Percentiles rank a stretch among this genome's conserved stretches.
Conservation (phyloP, 768 basidiomycete species). For the Termitomyces titanicus region DNA sequence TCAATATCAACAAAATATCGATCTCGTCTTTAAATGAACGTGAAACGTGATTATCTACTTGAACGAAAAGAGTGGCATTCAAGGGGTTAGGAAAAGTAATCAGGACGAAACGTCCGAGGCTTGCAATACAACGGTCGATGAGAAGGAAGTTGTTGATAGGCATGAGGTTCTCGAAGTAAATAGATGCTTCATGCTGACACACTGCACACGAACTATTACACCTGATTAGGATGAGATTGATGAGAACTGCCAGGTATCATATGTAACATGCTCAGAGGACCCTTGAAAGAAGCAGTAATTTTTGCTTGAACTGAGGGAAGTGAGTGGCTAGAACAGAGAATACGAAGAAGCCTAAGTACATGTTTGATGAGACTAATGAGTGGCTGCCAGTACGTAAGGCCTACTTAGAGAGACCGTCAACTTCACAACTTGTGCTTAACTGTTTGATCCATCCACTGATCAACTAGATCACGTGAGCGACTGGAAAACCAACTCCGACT, state of each 20-base stretch:
- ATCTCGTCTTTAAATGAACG: too few relatives aligned
- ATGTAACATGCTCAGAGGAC: constrained; percentile 7
- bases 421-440: too few relatives aligned
- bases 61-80: constrained; percentile 32
- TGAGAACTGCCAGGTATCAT: constrained; percentile 18
- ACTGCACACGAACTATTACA: neutral
- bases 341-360: too few relatives aligned
- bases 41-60: constrained; percentile 1
- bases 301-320: constrained; percentile 4
- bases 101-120: neutral
- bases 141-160: neutral
- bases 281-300: constrained; percentile 8
- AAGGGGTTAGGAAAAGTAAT: constrained; percentile 6
- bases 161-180: neutral
- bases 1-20: neutral
- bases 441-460: too few relatives aligned
- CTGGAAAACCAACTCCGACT: neutral
- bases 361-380: too few relatives aligned
- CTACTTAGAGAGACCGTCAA: too few relatives aligned
- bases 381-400: too few relatives aligned
- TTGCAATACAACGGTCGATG: neutral
- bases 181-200: neutral
- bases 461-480: neutral
- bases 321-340: neutral
- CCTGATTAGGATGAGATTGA: constrained; percentile 14